Evolutionary conservation across 371 early-diverging fungal species (phyloP).

Genomic region (Rhizopus delemar): DNA sequence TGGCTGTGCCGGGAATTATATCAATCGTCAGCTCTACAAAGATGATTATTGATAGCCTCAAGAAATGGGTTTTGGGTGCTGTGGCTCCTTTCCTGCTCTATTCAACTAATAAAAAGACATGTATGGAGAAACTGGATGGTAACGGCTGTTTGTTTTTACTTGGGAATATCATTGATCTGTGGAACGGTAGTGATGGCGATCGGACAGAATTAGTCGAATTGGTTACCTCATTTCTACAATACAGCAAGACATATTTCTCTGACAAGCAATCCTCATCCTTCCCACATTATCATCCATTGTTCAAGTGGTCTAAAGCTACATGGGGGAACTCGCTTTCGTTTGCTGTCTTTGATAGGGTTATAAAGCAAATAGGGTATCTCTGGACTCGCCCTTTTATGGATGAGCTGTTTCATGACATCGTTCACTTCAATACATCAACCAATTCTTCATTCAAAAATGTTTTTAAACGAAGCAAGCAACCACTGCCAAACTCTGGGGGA

Average conservation of each 20-base stretch:
- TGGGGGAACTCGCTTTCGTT: constrained; percentile 49
- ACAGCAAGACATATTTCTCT: constrained; percentile 48
- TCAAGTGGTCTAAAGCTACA: constrained; percentile 58
- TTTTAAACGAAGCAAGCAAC: background rate
- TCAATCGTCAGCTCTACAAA: constrained; percentile 14
- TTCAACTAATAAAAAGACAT: background rate
- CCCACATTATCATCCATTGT: constrained; percentile 64
- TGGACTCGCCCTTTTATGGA: constrained; percentile 64
- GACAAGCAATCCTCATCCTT: constrained; percentile 44
- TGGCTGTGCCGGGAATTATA: constrained; percentile 29
- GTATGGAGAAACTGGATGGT: constrained; percentile 30
- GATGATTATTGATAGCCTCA: constrained; percentile 23
- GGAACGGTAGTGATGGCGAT: constrained; percentile 6
- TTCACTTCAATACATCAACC: constrained; percentile 30
- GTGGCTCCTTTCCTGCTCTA: constrained; percentile 7
- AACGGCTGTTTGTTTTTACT: constrained; percentile 61
- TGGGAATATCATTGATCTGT: constrained; percentile 57
- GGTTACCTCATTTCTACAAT: constrained; percentile 30
- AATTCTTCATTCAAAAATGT: constrained; percentile 1
- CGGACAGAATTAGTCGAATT: constrained; percentile 29
- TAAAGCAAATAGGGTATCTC: constrained; percentile 54
- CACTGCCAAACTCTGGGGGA: constrained; percentile 1
- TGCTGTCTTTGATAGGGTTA: constrained; percentile 44
- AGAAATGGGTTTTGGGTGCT: constrained; percentile 15
- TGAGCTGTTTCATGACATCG: constrained; percentile 39